Conservation (phyloP, 306 rosid species). For the Ormosia semicastrata region DNA sequence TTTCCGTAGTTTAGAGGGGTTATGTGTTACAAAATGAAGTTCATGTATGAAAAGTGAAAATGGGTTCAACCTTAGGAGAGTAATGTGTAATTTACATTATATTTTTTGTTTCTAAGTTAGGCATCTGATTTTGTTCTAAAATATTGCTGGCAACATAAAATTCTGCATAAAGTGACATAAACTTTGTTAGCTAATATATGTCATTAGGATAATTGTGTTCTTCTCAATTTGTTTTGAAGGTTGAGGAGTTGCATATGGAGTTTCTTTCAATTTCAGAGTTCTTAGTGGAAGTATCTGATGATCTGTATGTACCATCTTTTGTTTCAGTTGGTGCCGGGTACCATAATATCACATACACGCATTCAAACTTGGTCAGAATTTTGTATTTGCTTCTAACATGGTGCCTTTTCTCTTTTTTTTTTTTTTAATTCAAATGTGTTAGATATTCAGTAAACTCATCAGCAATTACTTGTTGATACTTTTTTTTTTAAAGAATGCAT, state of each 20-base stretch:
- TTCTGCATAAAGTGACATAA: not conserved
- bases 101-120: not conserved
- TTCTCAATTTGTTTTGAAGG: slow-evolving; percentile 60
- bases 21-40: no score
- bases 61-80: no score
- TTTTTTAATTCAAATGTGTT: not conserved
- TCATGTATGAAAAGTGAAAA: no score
- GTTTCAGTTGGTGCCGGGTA: slow-evolving; percentile 18
- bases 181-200: slow-evolving; percentile 6
- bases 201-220: slow-evolving; percentile 32
- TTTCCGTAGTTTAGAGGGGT: no score
- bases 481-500: not conserved
- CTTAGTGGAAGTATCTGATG: slow-evolving; percentile 88
- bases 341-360: not conserved
- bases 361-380: not conserved
- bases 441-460: not conserved
- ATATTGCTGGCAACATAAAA: not conserved
- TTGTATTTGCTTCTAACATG: not conserved
- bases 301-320: slow-evolving; percentile 63
- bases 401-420: not conserved
- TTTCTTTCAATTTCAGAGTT: slow-evolving; percentile 87
- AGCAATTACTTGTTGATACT: not conserved
- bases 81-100: no score
- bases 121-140: not conserved
- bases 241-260: slow-evolving; percentile 84